Base-by-base conservation (phyloP, 306 rosid genomes). In the Echinosophora koreensis region DNA sequence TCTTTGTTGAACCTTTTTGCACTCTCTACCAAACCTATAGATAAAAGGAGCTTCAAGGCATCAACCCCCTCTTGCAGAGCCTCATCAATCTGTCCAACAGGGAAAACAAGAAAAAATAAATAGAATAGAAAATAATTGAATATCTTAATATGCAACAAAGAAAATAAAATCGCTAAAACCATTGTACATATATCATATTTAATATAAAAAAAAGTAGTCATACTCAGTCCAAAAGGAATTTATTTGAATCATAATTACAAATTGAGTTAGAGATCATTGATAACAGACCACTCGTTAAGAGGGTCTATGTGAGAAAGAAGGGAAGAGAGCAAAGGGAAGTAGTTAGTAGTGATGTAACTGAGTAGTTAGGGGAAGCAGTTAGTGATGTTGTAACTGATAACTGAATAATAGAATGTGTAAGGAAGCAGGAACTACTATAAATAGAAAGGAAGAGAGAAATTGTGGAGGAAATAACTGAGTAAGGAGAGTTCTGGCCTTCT, bases 1-100 rank as follows among this genome's bases (percentile, higher is more conserved):
- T 92, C 94, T 9, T 74, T 71, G 87, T 92, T 91, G 83, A 92
- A 94, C 80, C 88, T 64, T 76, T 90, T 81, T 16, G 90, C 90
- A 66, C 89, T 87, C 85, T 86, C 84, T n/a, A 71, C 50, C 67
- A 86, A 82, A 60, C 95, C 96, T 74, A 61, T 82, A 16, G 81
- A 85, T 54, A 90, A 55, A 62, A 89, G 77, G 46, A 62, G 28
- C 86, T 89, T 90, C 87, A 90, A 82, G 41, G 84, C 88, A 12
- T 87, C 89, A 54, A 87, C 66, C 4, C 91, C 91, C 77, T 85
- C 91, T 50, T 74, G 78, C 84, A 87, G 66, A 44, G 89, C 91
- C 68, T 72, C 87, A 27, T 87, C 82, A 71, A 83, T 85, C 91
- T 87, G 85, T 54, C 84, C 84, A 74, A 52, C 47, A 51, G 30